These are phyloP conservation scores for Xylariaceae sp. DNA, from an alignment of 2,329 filamentous ascomycete species.

Conservation along the genomic window DNA sequence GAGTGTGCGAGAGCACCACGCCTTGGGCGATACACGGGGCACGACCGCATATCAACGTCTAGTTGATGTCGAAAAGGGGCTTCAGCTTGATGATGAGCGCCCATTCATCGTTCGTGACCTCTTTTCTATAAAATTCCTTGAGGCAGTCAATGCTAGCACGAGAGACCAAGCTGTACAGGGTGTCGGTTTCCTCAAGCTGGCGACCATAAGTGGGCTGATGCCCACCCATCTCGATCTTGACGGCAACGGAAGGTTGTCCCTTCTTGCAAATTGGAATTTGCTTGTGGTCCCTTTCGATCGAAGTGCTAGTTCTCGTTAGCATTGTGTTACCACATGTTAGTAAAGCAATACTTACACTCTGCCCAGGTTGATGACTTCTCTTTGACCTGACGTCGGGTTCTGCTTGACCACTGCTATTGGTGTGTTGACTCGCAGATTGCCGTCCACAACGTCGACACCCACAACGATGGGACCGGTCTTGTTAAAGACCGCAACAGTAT, in stretches of 20 bases:
- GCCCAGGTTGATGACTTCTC: slow-evolving; percentile 80
- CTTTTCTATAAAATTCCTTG: slow-evolving; percentile 83
- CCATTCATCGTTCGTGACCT: slow-evolving; percentile 76
- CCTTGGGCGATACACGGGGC: no score
- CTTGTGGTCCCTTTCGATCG: slow-evolving; percentile 97
- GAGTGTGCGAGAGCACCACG: no score
- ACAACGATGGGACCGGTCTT: slow-evolving; percentile 95
- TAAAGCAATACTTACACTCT: slow-evolving; percentile 73
- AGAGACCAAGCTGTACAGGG: slow-evolving; percentile 82
- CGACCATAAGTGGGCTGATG: slow-evolving; percentile 93
- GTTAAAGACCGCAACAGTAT: slow-evolving; percentile 92
- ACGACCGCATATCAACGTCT: slow-evolving; percentile 19
- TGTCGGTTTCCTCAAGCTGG: slow-evolving; percentile 88
- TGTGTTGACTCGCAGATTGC: slow-evolving; percentile 79
- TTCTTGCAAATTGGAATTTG: slow-evolving; percentile 88
- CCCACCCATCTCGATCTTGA: slow-evolving; percentile 93
- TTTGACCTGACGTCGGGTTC: slow-evolving; percentile 72
- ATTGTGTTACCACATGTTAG: slow-evolving; percentile 22
- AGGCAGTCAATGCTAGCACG: slow-evolving; percentile 87
- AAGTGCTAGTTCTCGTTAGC: slow-evolving; percentile 56
- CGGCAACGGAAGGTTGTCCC: slow-evolving; percentile 91
- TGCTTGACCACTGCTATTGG: slow-evolving; percentile 83
- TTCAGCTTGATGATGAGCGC: slow-evolving; percentile 91
- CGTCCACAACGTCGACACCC: slow-evolving; percentile 92
- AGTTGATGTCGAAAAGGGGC: slow-evolving; percentile 83